Conservation (phyloP, 257 asterid species). For the Ballota nigra region DNA sequence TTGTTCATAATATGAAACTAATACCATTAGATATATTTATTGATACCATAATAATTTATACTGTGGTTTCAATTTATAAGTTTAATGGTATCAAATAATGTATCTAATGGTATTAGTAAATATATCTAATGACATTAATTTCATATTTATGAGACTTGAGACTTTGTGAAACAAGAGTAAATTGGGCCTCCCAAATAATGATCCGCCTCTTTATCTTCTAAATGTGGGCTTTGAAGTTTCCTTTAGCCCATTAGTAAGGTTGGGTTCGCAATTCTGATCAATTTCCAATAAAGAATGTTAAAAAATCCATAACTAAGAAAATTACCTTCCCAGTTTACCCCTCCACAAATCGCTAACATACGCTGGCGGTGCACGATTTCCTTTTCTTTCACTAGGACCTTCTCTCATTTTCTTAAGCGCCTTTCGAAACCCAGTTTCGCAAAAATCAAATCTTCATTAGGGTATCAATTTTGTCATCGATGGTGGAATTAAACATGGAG, state of each 20-base stretch:
- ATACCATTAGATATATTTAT: too few species aligned
- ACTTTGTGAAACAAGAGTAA: too few species aligned
- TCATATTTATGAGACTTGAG: too few species aligned
- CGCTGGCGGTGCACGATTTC: slow-evolving; percentile 28
- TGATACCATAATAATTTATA: too few species aligned
- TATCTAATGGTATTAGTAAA: too few species aligned
- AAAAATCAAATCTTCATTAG: not conserved
- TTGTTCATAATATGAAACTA: too few species aligned
- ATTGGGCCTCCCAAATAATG: not conserved
- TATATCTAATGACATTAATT: too few species aligned
- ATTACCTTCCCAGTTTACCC: not conserved
- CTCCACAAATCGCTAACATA: slow-evolving; percentile 9
- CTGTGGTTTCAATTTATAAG: too few species aligned
- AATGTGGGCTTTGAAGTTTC: not conserved
- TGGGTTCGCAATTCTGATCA: not conserved
- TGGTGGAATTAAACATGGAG: slow-evolving; percentile 54
- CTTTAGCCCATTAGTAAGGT: not conserved
- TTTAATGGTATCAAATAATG: too few species aligned
- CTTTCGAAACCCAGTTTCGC: slow-evolving; percentile 11
- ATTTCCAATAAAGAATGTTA: not conserved
- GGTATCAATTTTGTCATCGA: not conserved
- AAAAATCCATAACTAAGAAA: not conserved
- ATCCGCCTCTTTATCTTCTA: too few species aligned
- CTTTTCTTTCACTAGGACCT: slow-evolving; percentile 14
- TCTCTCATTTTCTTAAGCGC: not conserved